Base-by-base conservation (phyloP, 768 basidiomycete genomes). In the Leccinum truebloodii region DNA sequence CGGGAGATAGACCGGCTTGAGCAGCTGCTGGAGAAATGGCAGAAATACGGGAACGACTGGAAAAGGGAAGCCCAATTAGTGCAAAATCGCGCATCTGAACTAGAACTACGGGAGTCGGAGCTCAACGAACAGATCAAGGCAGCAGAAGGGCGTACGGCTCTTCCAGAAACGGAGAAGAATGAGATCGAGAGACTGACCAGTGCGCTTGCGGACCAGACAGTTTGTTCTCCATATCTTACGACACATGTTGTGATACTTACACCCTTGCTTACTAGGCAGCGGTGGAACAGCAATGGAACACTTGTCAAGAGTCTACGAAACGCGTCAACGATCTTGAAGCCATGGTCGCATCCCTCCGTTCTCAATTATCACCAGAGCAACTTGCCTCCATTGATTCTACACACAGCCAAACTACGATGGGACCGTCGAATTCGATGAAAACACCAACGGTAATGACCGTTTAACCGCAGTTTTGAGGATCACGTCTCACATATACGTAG, bases 1-100 rank as follows among this genome's bases (percentile, higher is more conserved):
- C 62, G 58, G 41, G 69, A 71, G 18, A 48, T 68, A 37, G 39
- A 1, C 26, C 65, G 69, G 12, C 62, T 72, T 12, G 69, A 59
- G 34, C 57, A 48, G n/a, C n/a, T 68, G 18, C 20, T 72, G 22
- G 49, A 59, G 13, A 56, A 70, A 34, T 71, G 70, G 69, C 66
- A 70, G 44, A 67, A 58, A 56, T 71, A 71, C 16, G 70, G 63
- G 37, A 60, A 35, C 14, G 62, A 72, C 2, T 67, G 70, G 65
- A 72, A 72, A 54, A 63, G 61, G 8, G 66, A 65, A 13, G 62
- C 70, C 41, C 65, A 67, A 41, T 20, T 30, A 48, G 58, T 62
- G n/a, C 60, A 59, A 14, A 18, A 4, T 28, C 65, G 69, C 28
- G 41, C 20, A 26, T 54, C 55, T 22, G 65, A 63, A 56, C 52